Base-by-base conservation (phyloP, 179 eudicot species). In the Heliamphora ciliata region DNA sequence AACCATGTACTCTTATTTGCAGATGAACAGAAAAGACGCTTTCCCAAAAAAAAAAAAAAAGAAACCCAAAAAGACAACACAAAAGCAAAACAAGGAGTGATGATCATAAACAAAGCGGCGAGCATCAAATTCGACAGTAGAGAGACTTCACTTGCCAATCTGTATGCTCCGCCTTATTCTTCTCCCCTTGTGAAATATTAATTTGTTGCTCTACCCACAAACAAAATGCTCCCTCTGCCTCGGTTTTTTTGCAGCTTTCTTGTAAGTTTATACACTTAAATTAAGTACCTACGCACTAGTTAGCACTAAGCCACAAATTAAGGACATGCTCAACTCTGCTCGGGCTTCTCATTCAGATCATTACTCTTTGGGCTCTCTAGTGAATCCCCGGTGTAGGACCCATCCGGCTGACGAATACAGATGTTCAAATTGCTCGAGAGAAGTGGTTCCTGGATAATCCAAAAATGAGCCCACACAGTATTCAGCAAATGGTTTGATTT, bases 401-500 rank as follows among this genome's bases (percentile, higher is more conserved):
- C 92, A 84, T 88, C 92, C 46, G 87, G 90, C 79, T 88, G 92
- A 40, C 90, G 89, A 82, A 87, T 88, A 81, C 88, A 87, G 52
- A 90, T 87, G 78, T 90, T 88, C 87, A 90, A 77, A 69, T 88
- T 90, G 85, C 88, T 85, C 78, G 84, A 79, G 9, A 86, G 88
- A 24, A 88, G 71, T 13, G 83, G 81, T 79, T 88, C 92, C 92
- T 90, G 87, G 47, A 81, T 58, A 60, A 76, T 47, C 76, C 72
- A 61, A 46, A 76, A 59, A 18, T 15, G 55, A 1, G 10, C 47
- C 60, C 40, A 7, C n/a, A 71, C 8, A 69, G 74, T 69, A 46
- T 46, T 51, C 56, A 81, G 79, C 56, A 81, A 67, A 40, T 72
- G 66, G 48, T 18, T 14, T 47, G 60, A 80, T 56, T 8, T 76